Base-by-base conservation (phyloP, 805 yeast species). In the Saccharomycopsis babjevae region DNA sequence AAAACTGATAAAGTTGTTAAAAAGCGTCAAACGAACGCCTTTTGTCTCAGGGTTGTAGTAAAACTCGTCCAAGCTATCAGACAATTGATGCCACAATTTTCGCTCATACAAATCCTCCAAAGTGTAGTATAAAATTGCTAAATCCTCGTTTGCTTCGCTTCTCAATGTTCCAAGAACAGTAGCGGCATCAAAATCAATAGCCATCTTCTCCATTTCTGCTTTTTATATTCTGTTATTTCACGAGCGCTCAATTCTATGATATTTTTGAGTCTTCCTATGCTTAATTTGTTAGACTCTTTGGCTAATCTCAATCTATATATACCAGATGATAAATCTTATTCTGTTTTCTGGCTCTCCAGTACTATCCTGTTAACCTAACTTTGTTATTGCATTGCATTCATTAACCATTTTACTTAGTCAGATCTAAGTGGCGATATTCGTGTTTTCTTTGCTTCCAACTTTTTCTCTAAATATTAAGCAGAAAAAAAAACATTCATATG, bases 31-130 rank as follows among this genome's bases (percentile, higher is more conserved):
- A 66, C 93, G 82, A 61, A 89, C 73, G 0, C 80, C 74, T 42
- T 71, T 73, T 15, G 88, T 77, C 32, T 76, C 77, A 8, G 82
- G 78, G 60, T 78, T 76, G 52, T 75, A 76, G 74, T 83, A 93
- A 69, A 92, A 81, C 64, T 79, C 79, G 40, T 75, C 74, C 61
- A 94, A 76, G 6, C 82, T 73, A 63, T 82, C 81, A 1, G 97
- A 89, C 70, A 94, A 80, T 76, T 94, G 98, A 75, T 87, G 96
- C 97, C 97, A 94, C 71, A 93, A 80, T 72, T 90, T 91, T 67
- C 96, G 79, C 69, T 91, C 97, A 74, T 89, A 88, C 61, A 78
- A 77, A 68, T 90, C 97, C 69, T 92, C 97, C 70, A 93, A 80
- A 3, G 63, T 54, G 54, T 64, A 64, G 42, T 62, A 64, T 3